phyloP scores from a whole-genome alignment of 192 early-diverging fungal species.

The Lobosporangium transversale region DNA sequence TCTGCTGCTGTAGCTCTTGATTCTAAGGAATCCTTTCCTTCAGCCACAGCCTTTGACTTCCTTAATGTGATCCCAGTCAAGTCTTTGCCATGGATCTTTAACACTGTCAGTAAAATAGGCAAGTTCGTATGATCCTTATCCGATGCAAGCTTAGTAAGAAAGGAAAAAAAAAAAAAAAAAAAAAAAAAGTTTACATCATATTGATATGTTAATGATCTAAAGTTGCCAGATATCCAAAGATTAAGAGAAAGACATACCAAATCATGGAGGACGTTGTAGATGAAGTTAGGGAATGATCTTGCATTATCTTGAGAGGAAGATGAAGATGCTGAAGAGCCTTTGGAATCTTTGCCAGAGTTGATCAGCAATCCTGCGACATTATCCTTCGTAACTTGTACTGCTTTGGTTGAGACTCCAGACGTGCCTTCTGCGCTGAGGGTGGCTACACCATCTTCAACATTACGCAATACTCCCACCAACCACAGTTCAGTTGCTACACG shows the following conservation, averaged over 20 bases:
- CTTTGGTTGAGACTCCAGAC: constrained; percentile 33
- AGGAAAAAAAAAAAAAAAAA: too few species aligned
- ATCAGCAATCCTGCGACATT: constrained; percentile 59
- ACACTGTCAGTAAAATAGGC: constrained; percentile 60
- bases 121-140: constrained; percentile 67
- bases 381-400: constrained; percentile 59
- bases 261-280: constrained; percentile 61
- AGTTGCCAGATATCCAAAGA: too few species aligned
- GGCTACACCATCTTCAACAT: constrained; percentile 69
- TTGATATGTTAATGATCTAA: too few species aligned
- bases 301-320: too few species aligned
- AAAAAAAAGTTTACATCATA: too few species aligned
- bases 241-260: constrained; percentile 52
- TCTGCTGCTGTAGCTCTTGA: too few species aligned
- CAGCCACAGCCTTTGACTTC: constrained; percentile 46
- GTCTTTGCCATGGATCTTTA: constrained; percentile 65
- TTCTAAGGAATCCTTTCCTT: constrained; percentile 41
- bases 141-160: constrained; percentile 39
- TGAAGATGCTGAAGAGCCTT: constrained; percentile 1
- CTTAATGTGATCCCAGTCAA: constrained; percentile 59
- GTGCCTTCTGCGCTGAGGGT: constrained; percentile 55
- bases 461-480: constrained; percentile 76
- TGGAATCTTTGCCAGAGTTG: constrained; percentile 22
- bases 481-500: constrained; percentile 86
- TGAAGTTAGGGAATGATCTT: constrained; percentile 57